phyloP scores from a whole-genome alignment of 257 asterid species.

The Craterostigma plantagineum region DNA sequence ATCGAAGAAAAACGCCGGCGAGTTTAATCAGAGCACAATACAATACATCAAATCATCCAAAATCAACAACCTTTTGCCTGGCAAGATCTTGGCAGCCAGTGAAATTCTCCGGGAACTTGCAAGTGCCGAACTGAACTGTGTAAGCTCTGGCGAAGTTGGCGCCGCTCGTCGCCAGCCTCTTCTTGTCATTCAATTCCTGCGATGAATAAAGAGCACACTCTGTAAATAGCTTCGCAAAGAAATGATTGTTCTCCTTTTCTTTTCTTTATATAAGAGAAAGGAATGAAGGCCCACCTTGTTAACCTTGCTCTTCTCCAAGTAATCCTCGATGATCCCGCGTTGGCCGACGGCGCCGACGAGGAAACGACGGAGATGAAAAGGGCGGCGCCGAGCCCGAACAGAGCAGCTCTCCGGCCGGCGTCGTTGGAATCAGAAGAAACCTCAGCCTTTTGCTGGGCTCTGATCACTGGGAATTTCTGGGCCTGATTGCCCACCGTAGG shows the following conservation, averaged over 20 bases:
- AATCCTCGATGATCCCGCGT: conserved; percentile 69
- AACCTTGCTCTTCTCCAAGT: conserved; percentile 82
- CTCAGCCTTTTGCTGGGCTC: conserved; percentile 21
- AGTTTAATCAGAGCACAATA: too few relatives aligned
- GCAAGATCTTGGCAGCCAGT: conserved; percentile 99
- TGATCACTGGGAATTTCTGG: conserved; percentile 34
- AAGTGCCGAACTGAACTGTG: conserved; percentile 82
- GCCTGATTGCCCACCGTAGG: background rate
- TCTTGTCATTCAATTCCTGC: conserved; percentile 95
- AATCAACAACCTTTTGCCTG: conserved; percentile 78
- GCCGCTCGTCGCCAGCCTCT: conserved; percentile 83
- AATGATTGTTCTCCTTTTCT: too few relatives aligned
- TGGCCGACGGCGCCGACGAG: conserved; percentile 39
- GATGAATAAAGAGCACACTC: too few relatives aligned
- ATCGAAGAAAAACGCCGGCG: background rate
- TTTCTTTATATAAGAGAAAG: too few relatives aligned
- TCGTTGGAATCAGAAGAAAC: conserved; percentile 15
- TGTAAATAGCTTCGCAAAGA: too few relatives aligned
- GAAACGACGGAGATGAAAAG: conserved; percentile 37
- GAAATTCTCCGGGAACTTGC: conserved; percentile 99
- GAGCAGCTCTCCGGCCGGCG: conserved; percentile 57
- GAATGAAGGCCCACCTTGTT: conserved; percentile 85
- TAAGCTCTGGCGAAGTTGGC: conserved; percentile 94
- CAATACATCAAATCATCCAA: too few relatives aligned
- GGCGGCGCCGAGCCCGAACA: conserved; percentile 56